A percentile compares a stretch with the other conserved stretches of the same genome.
Evolutionary conservation across 805 yeast species (phyloP).

Genomic region (Tetrapisispora nanseiensis): DNA sequence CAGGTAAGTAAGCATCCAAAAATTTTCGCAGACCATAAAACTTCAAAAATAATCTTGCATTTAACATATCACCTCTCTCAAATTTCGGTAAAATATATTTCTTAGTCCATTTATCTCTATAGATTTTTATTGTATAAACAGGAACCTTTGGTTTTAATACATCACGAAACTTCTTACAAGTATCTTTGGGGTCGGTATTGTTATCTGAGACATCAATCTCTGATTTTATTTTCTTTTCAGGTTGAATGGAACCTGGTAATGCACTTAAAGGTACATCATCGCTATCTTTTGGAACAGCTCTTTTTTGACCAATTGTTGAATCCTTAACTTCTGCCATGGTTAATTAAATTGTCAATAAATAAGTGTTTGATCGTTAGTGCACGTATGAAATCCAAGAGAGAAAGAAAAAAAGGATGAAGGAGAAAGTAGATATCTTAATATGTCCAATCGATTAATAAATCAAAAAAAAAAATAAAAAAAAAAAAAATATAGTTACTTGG

Average conservation of each 20-base stretch:
- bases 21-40: constrained; percentile 50
- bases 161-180: neutral
- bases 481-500: too few species aligned
- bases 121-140: constrained; percentile 8
- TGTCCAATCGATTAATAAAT: too few species aligned
- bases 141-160: neutral
- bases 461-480: too few species aligned
- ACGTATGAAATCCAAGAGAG: too few species aligned
- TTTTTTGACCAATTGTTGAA: neutral
- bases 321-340: neutral
- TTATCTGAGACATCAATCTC: neutral
- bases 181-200: neutral
- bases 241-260: neutral
- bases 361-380: too few species aligned
- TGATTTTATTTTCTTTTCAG: neutral
- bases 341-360: too few species aligned
- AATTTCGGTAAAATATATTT: constrained; percentile 31
- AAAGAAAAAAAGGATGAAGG: too few species aligned
- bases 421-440: too few species aligned
- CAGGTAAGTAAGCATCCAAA: constrained; percentile 51
- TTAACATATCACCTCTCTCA: constrained; percentile 36
- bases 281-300: neutral
- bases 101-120: constrained; percentile 19
- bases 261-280: neutral
- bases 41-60: constrained; percentile 46